Evolutionary conservation across 2,329 filamentous ascomycete species (phyloP).

Genomic region (Aspergillus brunneoviolaceus): DNA sequence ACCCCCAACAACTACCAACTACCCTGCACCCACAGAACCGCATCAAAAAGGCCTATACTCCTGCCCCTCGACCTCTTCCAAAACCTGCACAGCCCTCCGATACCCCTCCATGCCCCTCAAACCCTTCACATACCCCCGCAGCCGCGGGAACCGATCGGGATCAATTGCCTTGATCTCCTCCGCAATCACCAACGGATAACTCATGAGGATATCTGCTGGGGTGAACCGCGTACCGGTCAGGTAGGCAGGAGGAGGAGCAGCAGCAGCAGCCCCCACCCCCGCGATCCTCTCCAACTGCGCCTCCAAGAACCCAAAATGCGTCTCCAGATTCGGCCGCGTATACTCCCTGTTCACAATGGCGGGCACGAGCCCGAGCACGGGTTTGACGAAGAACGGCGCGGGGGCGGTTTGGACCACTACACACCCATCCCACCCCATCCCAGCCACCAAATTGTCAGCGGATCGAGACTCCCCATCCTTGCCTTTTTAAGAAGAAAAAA

Average conservation of each 20-base stretch:
- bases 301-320: conserved; percentile 48
- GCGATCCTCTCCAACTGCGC: conserved; percentile 44
- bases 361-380: conserved; percentile 59
- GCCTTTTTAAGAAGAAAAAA: no score
- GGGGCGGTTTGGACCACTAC: conserved; percentile 51
- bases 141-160: conserved; percentile 37
- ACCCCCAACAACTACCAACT: no score
- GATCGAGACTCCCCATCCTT: no score
- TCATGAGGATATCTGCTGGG: conserved; percentile 49
- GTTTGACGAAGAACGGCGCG: conserved; percentile 68
- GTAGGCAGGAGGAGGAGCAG: conserved; percentile 17
- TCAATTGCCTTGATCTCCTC: conserved; percentile 32
- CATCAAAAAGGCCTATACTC: background rate
- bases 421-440: no score
- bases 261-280: conserved; percentile 23
- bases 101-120: conserved; percentile 40
- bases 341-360: conserved; percentile 42
- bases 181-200: conserved; percentile 41
- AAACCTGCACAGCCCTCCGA: conserved; percentile 41
- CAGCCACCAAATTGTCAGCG: no score
- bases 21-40: no score
- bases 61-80: conserved; percentile 40
- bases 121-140: conserved; percentile 38
- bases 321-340: conserved; percentile 40
- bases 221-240: conserved; percentile 47